Base-by-base conservation (phyloP, 2,329 filamentous ascomycete genomes). In the Aureobasidium lini region DNA sequence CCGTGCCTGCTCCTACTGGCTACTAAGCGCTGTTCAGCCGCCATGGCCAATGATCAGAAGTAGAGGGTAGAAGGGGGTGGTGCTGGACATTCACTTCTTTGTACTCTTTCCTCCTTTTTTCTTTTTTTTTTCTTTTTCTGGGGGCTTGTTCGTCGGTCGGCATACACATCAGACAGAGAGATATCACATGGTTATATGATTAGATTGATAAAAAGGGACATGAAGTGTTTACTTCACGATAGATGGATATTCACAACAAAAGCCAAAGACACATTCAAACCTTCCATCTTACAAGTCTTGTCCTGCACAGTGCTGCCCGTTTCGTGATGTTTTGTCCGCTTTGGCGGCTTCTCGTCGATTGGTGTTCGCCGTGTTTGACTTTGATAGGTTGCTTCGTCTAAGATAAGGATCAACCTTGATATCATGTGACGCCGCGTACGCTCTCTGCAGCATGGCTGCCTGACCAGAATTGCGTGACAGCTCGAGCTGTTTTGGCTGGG, bases 371-470 rank as follows among this genome's bases (percentile, higher is more conserved):
- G 11, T 1, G 48, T 31, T 52, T 52, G 36, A 39, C 48, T 40
- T 39, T 52, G 48, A 40, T 52, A 44, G 29, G 29, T n/a, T 10
- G 37, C 23, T 44, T 23, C n/a, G 13, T 36, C 16, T 16, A 39
- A 23, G 18, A 56, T n/a, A 44, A 44, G n/a, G 52, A 43, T 56
- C 32, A 23, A 9, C 52, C 23, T 44, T 9, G 18, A 4, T 8
- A 56, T 56, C 52, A 56, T 56, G 39, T 56, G 52, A 56, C n/a
- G 52, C 39, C 52, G 52, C 42, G 42, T 46, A 56, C 9, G 29
- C 52, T 36, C 32, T 43, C 16, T 39, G 8, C 32, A 37, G 11
- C 9, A n/a, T 34, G 23, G 34, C 48, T 52, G 36, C 36, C 36
- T 52, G 13, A 31, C 40, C 29, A 11, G 23, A 40, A n/a, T 7